Base-by-base conservation (phyloP, 192 early-diverging fungal genomes). In the Coemansia javaensis region DNA sequence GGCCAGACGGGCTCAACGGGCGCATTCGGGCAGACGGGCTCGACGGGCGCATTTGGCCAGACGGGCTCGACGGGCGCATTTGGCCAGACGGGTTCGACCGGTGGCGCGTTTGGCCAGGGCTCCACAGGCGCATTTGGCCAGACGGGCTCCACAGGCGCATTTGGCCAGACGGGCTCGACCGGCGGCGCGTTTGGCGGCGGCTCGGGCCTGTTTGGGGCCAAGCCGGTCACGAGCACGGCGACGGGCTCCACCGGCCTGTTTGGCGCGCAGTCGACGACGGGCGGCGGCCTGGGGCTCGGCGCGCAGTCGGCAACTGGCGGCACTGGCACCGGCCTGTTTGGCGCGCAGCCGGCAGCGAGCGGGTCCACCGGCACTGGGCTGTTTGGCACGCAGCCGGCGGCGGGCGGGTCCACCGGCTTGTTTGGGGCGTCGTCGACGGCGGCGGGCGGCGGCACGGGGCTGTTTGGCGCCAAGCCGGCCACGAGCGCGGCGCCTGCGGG, bases 131-230 rank as follows among this genome's bases (percentile, higher is more conserved):
- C 56, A 13, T 53, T 44, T 31, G 46, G 46, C 31, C n/a, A n/a
- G n/a, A n/a, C n/a, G 38, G 44, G 46, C 9, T 21, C 42, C 21
- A 40, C 66, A 2, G 37, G 44, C 33, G 50, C 56, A 13, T 53
- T 44, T 31, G 39, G 21, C 30, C 20, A 24, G 8, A 28, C 36
- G n/a, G 27, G 18, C n/a, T 23, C 39, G 10, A 22, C 56, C 8
- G 27, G 25, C 14, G 23, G 46, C 17, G 23, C 50, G 41, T 49
- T 50, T 44, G 46, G 48, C 22, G 40, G 43, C 22, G 14, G 44
- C 2, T n/a, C n/a, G n/a, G n/a, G n/a, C n/a, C 70, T 63, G 50
- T 75, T 67, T 69, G 76, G 66, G 15, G 44, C 23, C 17, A 42
- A 42, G 40, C 40, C 40, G 7, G 40, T 22, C 5, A 25, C 30